Evolutionary conservation across 805 yeast genomes (phyloP), one percentile per base, ranked within the genome.

Genomic region (Saturnispora gosingensis): DNA sequence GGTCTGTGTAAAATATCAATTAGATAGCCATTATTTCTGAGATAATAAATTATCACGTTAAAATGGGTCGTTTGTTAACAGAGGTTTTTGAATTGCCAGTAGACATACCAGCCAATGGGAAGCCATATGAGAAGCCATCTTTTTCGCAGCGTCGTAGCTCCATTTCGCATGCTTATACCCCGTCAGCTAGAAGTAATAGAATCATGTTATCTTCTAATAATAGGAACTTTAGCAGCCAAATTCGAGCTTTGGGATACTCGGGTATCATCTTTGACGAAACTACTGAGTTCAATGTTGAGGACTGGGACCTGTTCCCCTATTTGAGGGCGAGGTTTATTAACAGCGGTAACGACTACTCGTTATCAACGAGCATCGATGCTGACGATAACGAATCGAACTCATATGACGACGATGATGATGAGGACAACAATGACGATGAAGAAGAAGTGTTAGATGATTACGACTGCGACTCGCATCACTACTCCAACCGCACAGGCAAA

Each of bases 11-110:
- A 25, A 25, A 25, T 25, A 25, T 25, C 4, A 9, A 11, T 30
- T 30, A 30, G 34, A 30, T 38, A 16, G 24, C 42, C 16, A 38
- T 18, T 18, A n/a, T 15, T 40, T 30, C 22, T 40, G 25, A 40
- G 22, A 18, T 10, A 38, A 18, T 38, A 38, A 20, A 20, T 18
- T 18, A 18, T 10, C 11, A 38, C 24, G 15, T 38, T 38, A 20
- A 18, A 40, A 49, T 49, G 51, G 51, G 51, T 5, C 40, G 51
- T 34, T 44, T 49, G 34, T 36, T 49, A 20, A 49, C 51, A 8
- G 51, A 49, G 16, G 51, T 49, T 9, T 49, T 49, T 43, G 47
- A 22, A 16, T 32, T 47, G 16, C 24, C 25, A 20, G 9, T 25
- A 7, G 44, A 40, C n/a, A n/a, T 24, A 13, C n/a, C 30, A 11